Conservation (phyloP, 1,284 basidiomycete genomes). For the Ustilago vetiveriae region DNA sequence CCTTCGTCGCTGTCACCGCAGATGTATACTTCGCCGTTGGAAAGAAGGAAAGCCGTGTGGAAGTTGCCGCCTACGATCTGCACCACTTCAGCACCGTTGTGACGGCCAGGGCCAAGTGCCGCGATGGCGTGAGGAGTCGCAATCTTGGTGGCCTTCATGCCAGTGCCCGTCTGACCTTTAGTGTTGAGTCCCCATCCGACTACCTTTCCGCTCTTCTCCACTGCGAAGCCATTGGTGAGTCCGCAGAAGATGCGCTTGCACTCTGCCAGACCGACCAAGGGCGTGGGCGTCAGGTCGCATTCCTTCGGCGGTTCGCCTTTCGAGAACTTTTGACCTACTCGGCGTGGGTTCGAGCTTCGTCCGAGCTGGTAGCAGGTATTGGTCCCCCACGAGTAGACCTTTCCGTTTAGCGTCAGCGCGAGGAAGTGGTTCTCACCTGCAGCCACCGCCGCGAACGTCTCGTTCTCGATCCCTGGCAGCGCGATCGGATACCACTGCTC, state of each 20-base stretch:
- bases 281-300: slow-evolving; percentile 82
- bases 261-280: slow-evolving; percentile 75
- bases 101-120: slow-evolving; percentile 75
- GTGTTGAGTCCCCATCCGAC: slow-evolving; percentile 93
- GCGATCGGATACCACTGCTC: slow-evolving; percentile 64
- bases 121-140: slow-evolving; percentile 77
- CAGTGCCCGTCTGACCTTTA: slow-evolving; percentile 76
- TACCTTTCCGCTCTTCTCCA: slow-evolving; percentile 81
- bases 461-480: slow-evolving; percentile 68
- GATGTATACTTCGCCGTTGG: slow-evolving; percentile 78
- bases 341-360: slow-evolving; percentile 75
- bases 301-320: slow-evolving; percentile 74
- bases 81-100: slow-evolving; percentile 69
- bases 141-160: slow-evolving; percentile 71
- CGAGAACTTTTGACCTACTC: slow-evolving; percentile 46
- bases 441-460: slow-evolving; percentile 77
- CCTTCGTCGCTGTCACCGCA: slow-evolving; percentile 62
- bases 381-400: slow-evolving; percentile 81
- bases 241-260: slow-evolving; percentile 82
- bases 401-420: slow-evolving; percentile 83
- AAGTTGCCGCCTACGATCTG: slow-evolving; percentile 82
- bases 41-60: slow-evolving; percentile 86
- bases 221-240: slow-evolving; percentile 85
- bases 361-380: slow-evolving; percentile 88
- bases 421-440: slow-evolving; percentile 87